These are phyloP conservation scores for Avicennia marina DNA, from an alignment of 257 asterid species.

Conservation along the genomic window DNA sequence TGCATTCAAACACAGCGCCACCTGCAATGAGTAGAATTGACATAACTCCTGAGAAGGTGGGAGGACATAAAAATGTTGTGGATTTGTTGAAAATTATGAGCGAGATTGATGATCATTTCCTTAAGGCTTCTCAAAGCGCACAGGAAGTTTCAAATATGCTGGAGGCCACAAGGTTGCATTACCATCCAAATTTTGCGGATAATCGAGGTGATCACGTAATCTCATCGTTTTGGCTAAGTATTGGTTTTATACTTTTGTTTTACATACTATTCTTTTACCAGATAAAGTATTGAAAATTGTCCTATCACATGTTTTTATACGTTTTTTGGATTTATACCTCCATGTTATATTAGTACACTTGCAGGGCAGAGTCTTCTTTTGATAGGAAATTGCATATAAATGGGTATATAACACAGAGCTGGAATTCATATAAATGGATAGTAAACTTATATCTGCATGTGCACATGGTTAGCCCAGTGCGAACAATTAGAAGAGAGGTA, in stretches of 20 bases:
- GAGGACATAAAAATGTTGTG: conserved; percentile 44
- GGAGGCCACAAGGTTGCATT: conserved; percentile 92
- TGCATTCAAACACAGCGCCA: conserved; percentile 88
- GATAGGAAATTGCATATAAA: background rate
- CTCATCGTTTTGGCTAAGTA: background rate
- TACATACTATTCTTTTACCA: background rate
- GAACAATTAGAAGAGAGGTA: background rate
- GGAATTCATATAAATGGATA: background rate
- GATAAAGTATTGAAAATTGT: background rate
- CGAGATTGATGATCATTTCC: conserved; percentile 80
- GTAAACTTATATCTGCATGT: background rate
- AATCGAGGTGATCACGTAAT: conserved; percentile 65
- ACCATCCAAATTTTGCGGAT: conserved; percentile 93
- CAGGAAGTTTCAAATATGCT: conserved; percentile 93
- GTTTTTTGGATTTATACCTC: background rate
- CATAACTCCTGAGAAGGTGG: conserved; percentile 25
- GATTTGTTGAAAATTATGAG: conserved; percentile 68
- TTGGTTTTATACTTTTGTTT: background rate
- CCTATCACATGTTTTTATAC: background rate
- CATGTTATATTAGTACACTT: background rate
- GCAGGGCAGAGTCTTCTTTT: background rate
- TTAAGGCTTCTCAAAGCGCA: conserved; percentile 78
- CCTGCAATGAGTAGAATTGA: conserved; percentile 37
- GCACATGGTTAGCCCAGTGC: background rate
- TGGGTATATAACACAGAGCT: background rate